Base-by-base conservation (phyloP, 139 green algal species). In the Picochlorum sp. region DNA sequence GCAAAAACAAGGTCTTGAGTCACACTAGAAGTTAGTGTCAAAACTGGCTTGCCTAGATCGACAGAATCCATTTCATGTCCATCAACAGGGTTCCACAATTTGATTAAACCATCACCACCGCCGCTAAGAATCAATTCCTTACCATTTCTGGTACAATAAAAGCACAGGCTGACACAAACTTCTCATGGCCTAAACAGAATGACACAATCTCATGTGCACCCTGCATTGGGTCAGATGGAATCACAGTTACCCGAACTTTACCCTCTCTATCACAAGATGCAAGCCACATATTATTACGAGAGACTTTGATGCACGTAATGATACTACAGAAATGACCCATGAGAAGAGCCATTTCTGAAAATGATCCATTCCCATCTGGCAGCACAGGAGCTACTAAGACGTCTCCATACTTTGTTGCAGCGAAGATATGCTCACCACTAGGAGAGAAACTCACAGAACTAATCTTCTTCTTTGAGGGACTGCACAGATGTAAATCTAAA, bases 321-420 rank as follows among this genome's bases (percentile, higher is more conserved):
- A 92, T 88, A 63, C 79, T 83, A 75, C 84, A 88, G 26, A 87
- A 83, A 73, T 96, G 89, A 1, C 83, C 89, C 49, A 96, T 66
- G 63, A 96, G 70, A 47, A 85, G 60, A 14, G 51, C 63, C 6
- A 82, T 64, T 55, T 56, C 23, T 49, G 49, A 37, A 24, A 44
- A 45, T n/a, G 10, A 6, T 16, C 55, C 44, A 30, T 49, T 55
- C 63, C 51, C 63, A 26, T 11, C n/a, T 32, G 15, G 52, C 26
- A 57, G 10, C 14, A 20, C 63, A 26, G 52, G n/a, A n/a, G 68
- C 70, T 34, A 83, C 71, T 0, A 75, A 55, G 15, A 96, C 79
- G 45, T 95, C 86, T 0, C 89, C 89, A 72, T 88, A 96, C 69
- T 95, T 92, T 72, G 96, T 88, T 13, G 79, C 78, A 24, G 85